Evolutionary conservation across 192 early-diverging fungal genomes (phyloP), one percentile per base, ranked within the genome.

Genomic region (Tieghemiomyces parasiticus): DNA sequence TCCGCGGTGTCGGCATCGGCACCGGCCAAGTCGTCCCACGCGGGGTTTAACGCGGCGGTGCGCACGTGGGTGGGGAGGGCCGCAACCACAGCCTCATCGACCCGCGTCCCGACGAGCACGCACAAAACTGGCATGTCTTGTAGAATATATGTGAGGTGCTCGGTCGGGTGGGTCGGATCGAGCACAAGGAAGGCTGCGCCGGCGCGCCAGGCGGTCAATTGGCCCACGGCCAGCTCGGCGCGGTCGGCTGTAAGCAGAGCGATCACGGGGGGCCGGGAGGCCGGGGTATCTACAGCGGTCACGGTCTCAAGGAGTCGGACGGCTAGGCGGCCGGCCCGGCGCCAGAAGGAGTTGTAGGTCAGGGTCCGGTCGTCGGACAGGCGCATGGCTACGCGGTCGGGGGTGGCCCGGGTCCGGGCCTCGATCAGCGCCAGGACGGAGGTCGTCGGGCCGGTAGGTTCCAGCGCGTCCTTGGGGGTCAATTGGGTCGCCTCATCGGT

Each of bases 121-220:
- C n/a, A n/a, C n/a, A n/a, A n/a, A n/a, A n/a, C n/a, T n/a, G n/a
- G n/a, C n/a, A n/a, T n/a, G n/a, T n/a, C n/a, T n/a, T n/a, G n/a
- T n/a, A n/a, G n/a, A 6, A 58, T 58, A 25, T 35, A 35, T 1
- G 33, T 30, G 22, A 35, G 4, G 55, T 34, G 55, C n/a, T 58
- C 55, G 20, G n/a, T 16, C 24, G 55, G 55, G 35, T 38, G 35
- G 28, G 26, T n/a, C 0, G 55, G 55, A 38, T 58, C 55, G 24
- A 58, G 26, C 13, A 58, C 55, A 14, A 58, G 33, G 24, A 58
- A 58, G 6, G 55, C 55, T 25, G n/a, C 33, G 33, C 55, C 32
- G 13, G 35, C 22, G 6, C 35, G 34, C 55, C 55, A 58, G 2
- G 26, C 26, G 20, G 55, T 34, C 35, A 58, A 20, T 35, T 58